phyloP scores from a whole-genome alignment of 164 flowering plant genomes.

The Macadamia tetraphylla region DNA sequence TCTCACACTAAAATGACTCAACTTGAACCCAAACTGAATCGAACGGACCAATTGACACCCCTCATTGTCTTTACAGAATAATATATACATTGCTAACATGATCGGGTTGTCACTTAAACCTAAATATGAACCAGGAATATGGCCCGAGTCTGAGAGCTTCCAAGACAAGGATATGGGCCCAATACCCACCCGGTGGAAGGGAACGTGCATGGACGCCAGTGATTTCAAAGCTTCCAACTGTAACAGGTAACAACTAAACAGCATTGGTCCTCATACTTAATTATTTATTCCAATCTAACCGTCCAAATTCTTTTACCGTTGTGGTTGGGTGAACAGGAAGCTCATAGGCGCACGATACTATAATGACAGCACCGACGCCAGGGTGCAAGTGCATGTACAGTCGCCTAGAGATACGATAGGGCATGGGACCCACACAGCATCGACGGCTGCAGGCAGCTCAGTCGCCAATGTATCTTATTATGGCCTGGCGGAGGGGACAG shows the following conservation, averaged over 20 bases:
- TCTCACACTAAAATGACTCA: too few species aligned
- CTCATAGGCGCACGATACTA: conserved; percentile 60
- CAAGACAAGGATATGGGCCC: conserved; percentile 42
- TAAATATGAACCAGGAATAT: conserved; percentile 27
- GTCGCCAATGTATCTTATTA: conserved; percentile 53
- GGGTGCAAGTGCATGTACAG: not conserved
- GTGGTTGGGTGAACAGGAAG: conserved; percentile 27
- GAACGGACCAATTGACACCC: too few species aligned
- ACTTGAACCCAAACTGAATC: too few species aligned
- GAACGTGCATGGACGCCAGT: conserved; percentile 36
- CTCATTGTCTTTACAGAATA: too few species aligned
- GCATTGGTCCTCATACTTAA: too few species aligned
- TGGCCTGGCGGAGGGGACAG: conserved; percentile 66
- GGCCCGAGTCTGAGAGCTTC: conserved; percentile 66
- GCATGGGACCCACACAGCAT: conserved; percentile 35
- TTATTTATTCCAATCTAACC: not conserved
- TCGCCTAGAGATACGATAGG: conserved; percentile 40
- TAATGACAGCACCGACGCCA: not conserved
- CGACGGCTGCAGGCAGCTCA: conserved; percentile 27
- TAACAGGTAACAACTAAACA: conserved; percentile 34
- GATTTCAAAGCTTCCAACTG: conserved; percentile 41
- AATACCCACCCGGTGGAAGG: conserved; percentile 50
- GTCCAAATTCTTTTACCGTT: not conserved
- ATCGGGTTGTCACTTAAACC: too few species aligned
- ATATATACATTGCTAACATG: too few species aligned